Percentiles rank a stretch among this genome's conserved stretches.
These are phyloP conservation scores for Beverwykella pulmonaria DNA, from an alignment of 495 filamentous ascomycete genomes.

Conservation along the genomic window DNA sequence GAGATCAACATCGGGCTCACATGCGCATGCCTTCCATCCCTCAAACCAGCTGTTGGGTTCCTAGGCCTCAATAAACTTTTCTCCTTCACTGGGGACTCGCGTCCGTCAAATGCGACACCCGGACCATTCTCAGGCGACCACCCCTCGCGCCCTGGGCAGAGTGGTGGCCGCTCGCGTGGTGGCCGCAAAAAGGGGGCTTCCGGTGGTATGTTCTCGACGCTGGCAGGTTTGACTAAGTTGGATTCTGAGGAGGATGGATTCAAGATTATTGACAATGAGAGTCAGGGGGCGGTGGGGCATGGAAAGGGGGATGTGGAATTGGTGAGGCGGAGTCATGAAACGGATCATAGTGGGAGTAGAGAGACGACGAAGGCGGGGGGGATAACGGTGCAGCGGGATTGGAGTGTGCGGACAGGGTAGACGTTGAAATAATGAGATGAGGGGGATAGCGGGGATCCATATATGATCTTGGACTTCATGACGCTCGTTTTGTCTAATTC, in stretches of 20 bases:
- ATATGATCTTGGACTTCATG: too few species aligned
- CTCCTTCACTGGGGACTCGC: constrained; percentile 15
- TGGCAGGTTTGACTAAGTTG: constrained; percentile 8
- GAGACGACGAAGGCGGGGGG: not conserved
- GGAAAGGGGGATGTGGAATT: not conserved
- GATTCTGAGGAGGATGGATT: constrained; percentile 8
- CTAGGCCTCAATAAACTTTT: constrained; percentile 16
- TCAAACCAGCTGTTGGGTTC: constrained; percentile 2
- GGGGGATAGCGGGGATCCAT: too few species aligned
- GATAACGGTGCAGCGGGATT: constrained; percentile 12
- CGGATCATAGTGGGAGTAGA: not conserved
- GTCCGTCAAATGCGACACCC: constrained; percentile 7
- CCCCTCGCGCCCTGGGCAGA: not conserved
- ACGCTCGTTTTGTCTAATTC: too few species aligned
- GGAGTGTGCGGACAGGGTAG: not conserved
- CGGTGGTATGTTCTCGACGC: constrained; percentile 12
- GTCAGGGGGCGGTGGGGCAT: not conserved
- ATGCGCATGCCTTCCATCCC: constrained; percentile 18
- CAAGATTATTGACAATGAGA: not conserved
- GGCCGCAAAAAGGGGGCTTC: constrained; percentile 10
- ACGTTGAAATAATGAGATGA: too few species aligned
- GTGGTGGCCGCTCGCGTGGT: not conserved
- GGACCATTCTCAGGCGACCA: not conserved
- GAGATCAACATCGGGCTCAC: constrained; percentile 24
- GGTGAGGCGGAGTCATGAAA: constrained; percentile 6